Base-by-base conservation (phyloP, 148 eudicot genomes). In the Pharnaceum exiguum region DNA sequence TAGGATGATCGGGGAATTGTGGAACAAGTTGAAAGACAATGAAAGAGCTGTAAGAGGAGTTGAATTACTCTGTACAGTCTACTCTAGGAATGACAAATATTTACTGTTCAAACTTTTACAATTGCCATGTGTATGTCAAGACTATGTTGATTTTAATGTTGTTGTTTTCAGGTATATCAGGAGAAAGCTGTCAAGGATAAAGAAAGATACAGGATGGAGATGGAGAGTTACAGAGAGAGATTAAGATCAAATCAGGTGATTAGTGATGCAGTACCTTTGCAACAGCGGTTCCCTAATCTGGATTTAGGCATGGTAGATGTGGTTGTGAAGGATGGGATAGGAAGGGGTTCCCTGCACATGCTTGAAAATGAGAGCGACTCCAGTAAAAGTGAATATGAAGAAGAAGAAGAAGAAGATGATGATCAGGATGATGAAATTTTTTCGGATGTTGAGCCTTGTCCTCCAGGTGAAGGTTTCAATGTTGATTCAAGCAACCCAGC, bases 1-100 rank as follows among this genome's bases (percentile, higher is more conserved):
- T 74, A 76, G 88, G 73, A 88, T 81, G 84, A 88, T 93, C 45
- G 98, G 98, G 46, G 98, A 93, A 49, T 63, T 76, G 12, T 93
- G 98, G 98, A 83, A 77, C 44, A 85, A 76, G 6, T 59, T 88
- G 46, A 72, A 75, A 31, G 94, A 81, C 40, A 32, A 69, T 38
- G 96, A 85, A n/a, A 85, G 73, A 63, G 60, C 77, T 54, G 96
- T 91, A 73, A 77, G 84, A n/a, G n/a, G n/a, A 51, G 44, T 39
- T 15, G 23, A 22, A 32, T 19, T 26, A n/a, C n/a, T n/a, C n/a
- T n/a, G n/a, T n/a, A n/a, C n/a, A n/a, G n/a, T n/a, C n/a, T n/a
- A n/a, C n/a, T n/a, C n/a, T n/a, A n/a, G n/a, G n/a, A n/a, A n/a
- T n/a, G n/a, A n/a, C n/a, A n/a, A n/a, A n/a, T n/a, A n/a, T n/a